Evolutionary conservation across 2,329 filamentous ascomycete genomes (phyloP).

Genomic region (Camillea tinctor): DNA sequence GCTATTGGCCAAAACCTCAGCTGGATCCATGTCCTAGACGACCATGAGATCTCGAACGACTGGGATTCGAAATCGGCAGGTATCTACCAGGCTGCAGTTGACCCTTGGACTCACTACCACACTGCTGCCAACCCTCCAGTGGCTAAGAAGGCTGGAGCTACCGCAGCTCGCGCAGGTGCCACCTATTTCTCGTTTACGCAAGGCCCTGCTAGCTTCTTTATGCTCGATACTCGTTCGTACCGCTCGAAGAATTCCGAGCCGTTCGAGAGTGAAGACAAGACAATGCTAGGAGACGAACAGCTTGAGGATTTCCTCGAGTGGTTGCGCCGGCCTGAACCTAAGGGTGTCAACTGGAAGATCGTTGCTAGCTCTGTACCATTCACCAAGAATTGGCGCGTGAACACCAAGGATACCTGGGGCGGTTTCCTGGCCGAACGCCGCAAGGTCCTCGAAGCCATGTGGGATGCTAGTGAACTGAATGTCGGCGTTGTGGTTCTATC

Average conservation of each 20-base stretch:
- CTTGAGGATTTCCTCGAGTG: slow-evolving; percentile 76
- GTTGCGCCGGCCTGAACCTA: slow-evolving; percentile 68
- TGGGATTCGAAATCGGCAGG: slow-evolving; percentile 82
- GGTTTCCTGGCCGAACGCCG: slow-evolving; percentile 82
- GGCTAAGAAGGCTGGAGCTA: slow-evolving; percentile 49
- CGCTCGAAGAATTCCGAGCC: slow-evolving; percentile 66
- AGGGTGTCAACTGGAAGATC: slow-evolving; percentile 89
- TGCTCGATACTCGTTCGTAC: slow-evolving; percentile 88
- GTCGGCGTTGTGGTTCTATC: slow-evolving; percentile 80
- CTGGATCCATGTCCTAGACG: slow-evolving; percentile 96
- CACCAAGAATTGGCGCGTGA: slow-evolving; percentile 95
- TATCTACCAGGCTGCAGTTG: slow-evolving; percentile 74
- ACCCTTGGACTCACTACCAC: slow-evolving; percentile 87
- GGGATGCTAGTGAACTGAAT: slow-evolving; percentile 75
- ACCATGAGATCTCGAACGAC: slow-evolving; percentile 95
- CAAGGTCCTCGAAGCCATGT: slow-evolving; percentile 84
- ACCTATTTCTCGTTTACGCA: slow-evolving; percentile 90
- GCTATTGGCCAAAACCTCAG: slow-evolving; percentile 75
- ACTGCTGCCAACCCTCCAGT: slow-evolving; percentile 77
- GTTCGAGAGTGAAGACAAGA: slow-evolving; percentile 65
- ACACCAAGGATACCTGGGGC: slow-evolving; percentile 88
- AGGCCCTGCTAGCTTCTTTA: slow-evolving; percentile 90
- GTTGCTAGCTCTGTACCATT: slow-evolving; percentile 89
- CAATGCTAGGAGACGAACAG: slow-evolving; percentile 82
- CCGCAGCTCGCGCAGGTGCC: slow-evolving; percentile 47